Conservation (phyloP, 2,329 filamentous ascomycete genomes). For the Aspergillus puulaauensis region DNA sequence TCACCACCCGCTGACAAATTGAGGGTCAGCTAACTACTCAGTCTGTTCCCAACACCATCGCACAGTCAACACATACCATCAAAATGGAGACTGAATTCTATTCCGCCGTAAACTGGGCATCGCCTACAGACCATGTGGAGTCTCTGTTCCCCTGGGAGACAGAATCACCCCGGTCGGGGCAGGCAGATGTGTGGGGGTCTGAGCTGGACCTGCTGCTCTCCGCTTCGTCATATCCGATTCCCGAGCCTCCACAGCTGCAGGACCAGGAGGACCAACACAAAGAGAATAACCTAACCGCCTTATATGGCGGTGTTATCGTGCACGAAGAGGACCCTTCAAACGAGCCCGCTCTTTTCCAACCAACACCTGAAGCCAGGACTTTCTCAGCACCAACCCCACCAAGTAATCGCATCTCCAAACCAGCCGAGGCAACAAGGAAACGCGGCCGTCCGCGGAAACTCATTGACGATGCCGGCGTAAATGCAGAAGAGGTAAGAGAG, state of each 20-base stretch:
- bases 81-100: neutral
- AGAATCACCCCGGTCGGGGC: neutral
- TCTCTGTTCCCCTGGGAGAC: neutral
- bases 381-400: neutral
- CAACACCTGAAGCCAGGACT: neutral
- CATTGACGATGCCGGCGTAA: constrained; percentile 10
- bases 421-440: constrained; percentile 12
- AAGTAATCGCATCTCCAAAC: neutral
- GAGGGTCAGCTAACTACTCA: neutral
- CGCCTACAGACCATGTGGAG: neutral
- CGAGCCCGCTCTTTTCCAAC: neutral
- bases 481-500: constrained; percentile 20
- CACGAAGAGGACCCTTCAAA: neutral
- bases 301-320: constrained; percentile 6
- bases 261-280: neutral
- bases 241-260: constrained; percentile 4
- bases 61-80: neutral
- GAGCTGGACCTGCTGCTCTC: constrained; percentile 19
- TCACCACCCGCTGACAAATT: neutral
- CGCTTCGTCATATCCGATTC: constrained; percentile 20
- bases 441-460: constrained; percentile 22
- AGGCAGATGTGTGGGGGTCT: neutral
- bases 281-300: neutral
- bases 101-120: neutral
- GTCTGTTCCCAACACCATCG: neutral